Evolutionary conservation across 768 basidiomycete genomes (phyloP), one percentile per base, ranked within the genome.

Genomic region (Rhodotorula sphaerocarpa): DNA sequence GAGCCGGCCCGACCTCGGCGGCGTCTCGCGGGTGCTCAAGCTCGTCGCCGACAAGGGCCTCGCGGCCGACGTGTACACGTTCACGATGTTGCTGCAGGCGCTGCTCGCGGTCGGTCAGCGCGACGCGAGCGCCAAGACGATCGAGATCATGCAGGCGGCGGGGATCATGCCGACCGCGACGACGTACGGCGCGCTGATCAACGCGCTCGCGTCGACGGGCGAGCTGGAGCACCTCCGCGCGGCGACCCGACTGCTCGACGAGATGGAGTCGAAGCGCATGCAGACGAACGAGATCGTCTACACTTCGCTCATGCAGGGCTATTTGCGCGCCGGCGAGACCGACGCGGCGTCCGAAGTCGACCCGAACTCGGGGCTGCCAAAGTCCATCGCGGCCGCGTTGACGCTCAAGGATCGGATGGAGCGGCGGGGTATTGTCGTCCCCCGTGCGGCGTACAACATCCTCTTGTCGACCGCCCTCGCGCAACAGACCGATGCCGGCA

Each of bases 31-130:
- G 23, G 74, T 83, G 28, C 75, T 97, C 50, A 79, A 80, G 50
- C 75, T 78, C 59, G 83, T 93, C 78, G 74, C 78, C 30, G 73
- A 77, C 20, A 78, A 76, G 3, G 79, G 79, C 0, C 71, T 93
- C 39, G 70, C 75, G 27, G 87, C 89, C 11, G 88, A 96, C 73
- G 82, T 87, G 16, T 83, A 85, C 75, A 95, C 87, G 0, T 96
- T 85, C 74, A 90, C 91, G 6, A 90, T 85, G 18, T 80, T 96
- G 36, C 82, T 96, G 23, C 82, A 85, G 30, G 85, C 87, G 1
- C 74, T 93, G 56, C 80, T 90, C 53, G 82, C 81, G 66, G 82
- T 81, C 20, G 83, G 84, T 15, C 79, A 83, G 58, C 75, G 80
- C 31, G 85, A 90, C 68, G 86, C 87, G 2, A 80, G 82, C 9